phyloP scores from a whole-genome alignment of 225 moss, liverwort and hornwort genomes.

The Bryoerythrophyllum caledonicum region DNA sequence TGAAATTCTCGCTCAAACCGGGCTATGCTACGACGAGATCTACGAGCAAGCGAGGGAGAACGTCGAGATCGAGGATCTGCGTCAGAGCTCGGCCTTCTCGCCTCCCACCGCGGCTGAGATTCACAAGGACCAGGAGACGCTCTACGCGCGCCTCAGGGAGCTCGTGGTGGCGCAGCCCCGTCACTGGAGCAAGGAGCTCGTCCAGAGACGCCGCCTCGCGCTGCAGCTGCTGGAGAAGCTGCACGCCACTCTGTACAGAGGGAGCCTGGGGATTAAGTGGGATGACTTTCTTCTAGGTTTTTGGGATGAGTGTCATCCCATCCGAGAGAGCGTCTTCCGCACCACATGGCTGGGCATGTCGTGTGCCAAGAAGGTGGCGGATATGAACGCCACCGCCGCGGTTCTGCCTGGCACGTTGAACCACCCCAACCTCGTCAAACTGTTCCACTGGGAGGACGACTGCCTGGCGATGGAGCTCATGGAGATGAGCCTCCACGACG shows the following conservation, averaged over 20 bases:
- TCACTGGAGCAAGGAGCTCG: constrained; percentile 8
- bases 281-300: constrained; percentile 13
- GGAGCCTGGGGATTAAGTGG: constrained; percentile 19
- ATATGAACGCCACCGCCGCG: constrained; percentile 14
- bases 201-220: constrained; percentile 39
- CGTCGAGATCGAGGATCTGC: constrained; percentile 42
- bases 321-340: constrained; percentile 22
- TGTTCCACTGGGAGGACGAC: constrained; percentile 25
- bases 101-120: constrained; percentile 35
- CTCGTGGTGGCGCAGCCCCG: constrained; percentile 16
- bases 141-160: constrained; percentile 27
- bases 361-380: constrained; percentile 44
- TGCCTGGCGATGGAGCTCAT: constrained; percentile 46
- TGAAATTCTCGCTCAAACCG: constrained; percentile 34
- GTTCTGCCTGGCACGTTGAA: constrained; percentile 22
- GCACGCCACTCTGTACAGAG: constrained; percentile 20
- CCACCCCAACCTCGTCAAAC: constrained; percentile 44
- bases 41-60: constrained; percentile 13
- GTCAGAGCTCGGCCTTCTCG: constrained; percentile 34
- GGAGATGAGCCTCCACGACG: constrained; percentile 36
- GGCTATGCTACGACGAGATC: constrained; percentile 46
- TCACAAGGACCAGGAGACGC: constrained; percentile 36
- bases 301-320: constrained; percentile 19
- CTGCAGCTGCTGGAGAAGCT: constrained; percentile 36
- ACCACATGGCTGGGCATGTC: constrained; percentile 43